These are phyloP conservation scores for Neurospora sp. DNA, from an alignment of 495 filamentous ascomycete genomes.

Conservation along the genomic window DNA sequence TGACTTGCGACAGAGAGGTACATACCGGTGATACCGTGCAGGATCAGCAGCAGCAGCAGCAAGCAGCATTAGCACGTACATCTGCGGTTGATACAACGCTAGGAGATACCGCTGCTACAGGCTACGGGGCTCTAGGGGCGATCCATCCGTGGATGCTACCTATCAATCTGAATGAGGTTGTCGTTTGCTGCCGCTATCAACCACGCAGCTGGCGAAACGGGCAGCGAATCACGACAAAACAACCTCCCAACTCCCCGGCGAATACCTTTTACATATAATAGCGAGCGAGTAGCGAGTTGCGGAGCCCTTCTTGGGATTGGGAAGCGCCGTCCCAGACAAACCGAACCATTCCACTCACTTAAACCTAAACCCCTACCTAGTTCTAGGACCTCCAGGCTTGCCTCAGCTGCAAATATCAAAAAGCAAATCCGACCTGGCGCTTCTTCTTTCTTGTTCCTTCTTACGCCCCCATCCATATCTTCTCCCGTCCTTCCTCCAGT, in stretches of 20 bases:
- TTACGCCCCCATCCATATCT: background rate
- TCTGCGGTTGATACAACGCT: background rate
- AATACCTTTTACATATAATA: background rate
- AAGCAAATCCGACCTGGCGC: background rate
- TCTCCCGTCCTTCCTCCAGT: background rate
- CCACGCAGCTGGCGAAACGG: background rate
- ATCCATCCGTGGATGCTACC: background rate
- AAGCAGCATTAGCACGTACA: background rate
- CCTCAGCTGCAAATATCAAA: background rate
- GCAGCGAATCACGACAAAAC: background rate
- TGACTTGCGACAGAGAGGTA: background rate
- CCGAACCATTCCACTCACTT: background rate
- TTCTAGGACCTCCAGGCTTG: background rate
- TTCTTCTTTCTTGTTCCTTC: background rate
- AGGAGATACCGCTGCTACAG: background rate
- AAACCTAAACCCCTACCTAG: background rate
- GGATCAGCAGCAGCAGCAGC: background rate
- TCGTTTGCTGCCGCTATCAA: background rate
- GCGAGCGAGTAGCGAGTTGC: background rate
- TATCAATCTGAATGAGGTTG: background rate
- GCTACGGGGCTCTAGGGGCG: background rate
- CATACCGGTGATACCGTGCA: background rate
- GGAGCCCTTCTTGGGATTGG: background rate
- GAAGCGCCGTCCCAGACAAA: background rate
- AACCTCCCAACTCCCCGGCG: background rate